phyloP scores from a whole-genome alignment of 2,329 filamentous ascomycete species.

The Eutypa lata region DNA sequence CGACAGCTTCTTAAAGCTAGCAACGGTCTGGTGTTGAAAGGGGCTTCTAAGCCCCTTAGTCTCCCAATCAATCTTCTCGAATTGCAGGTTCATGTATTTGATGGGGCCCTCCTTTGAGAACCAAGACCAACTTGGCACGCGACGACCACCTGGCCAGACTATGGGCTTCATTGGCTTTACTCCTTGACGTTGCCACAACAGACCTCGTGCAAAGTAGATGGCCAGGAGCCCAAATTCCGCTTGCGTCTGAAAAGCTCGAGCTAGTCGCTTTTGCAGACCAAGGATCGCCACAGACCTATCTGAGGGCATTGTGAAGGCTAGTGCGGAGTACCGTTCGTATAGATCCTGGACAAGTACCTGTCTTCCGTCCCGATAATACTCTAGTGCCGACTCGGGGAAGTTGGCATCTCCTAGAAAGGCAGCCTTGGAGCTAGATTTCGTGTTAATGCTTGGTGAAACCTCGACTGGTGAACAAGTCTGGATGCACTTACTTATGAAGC shows the following conservation, averaged over 20 bases:
- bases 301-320: conserved; percentile 1
- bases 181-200: conserved; percentile 3
- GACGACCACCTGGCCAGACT: not conserved
- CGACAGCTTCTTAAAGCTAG: too few relatives aligned
- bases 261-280: conserved; percentile 5
- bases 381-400: not conserved
- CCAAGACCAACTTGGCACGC: conserved; percentile 10
- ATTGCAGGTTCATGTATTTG: conserved; percentile 5
- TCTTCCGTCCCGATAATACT: conserved; percentile 1
- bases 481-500: conserved; percentile 5
- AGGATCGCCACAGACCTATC: conserved; percentile 6
- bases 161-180: conserved; percentile 2
- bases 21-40: too few relatives aligned
- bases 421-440: conserved; percentile 4
- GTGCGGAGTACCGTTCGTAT: conserved; percentile 3
- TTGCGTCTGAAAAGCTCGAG: not conserved
- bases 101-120: conserved; percentile 9
- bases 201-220: not conserved
- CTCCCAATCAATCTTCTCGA: conserved; percentile 4
- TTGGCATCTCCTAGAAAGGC: conserved; percentile 7
- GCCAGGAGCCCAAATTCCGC: conserved; percentile 1
- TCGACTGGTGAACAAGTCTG: too few relatives aligned
- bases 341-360: not conserved
- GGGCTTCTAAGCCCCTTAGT: too few relatives aligned
- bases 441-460: too few relatives aligned